These are phyloP conservation scores for Knoxia roxburghii DNA, from an alignment of 257 asterid genomes.

Conservation along the genomic window DNA sequence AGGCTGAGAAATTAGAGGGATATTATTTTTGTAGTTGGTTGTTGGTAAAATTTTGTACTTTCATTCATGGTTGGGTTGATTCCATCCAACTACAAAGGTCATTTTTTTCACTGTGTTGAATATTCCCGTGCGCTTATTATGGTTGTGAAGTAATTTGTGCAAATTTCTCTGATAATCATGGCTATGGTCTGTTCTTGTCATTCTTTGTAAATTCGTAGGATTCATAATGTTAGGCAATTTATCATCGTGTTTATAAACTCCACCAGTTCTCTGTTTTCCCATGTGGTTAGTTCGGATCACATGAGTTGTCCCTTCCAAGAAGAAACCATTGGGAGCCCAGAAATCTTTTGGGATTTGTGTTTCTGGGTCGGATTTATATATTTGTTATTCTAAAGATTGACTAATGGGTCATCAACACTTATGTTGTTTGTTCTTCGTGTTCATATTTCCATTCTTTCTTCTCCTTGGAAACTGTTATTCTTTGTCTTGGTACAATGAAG, in stretches of 20 bases:
- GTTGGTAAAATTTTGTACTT: constrained; percentile 6
- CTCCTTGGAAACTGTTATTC: constrained; percentile 42
- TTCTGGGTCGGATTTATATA: constrained; percentile 15
- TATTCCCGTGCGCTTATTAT: background rate
- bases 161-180: background rate
- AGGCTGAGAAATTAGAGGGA: background rate
- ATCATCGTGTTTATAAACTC: background rate
- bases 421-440: background rate
- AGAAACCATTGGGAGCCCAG: constrained; percentile 21
- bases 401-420: constrained; percentile 18
- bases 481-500: constrained; percentile 35
- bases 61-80: background rate
- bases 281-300: constrained; percentile 7
- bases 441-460: constrained; percentile 22
- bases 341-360: constrained; percentile 26
- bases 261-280: background rate
- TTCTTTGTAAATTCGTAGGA: background rate
- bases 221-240: background rate
- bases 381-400: background rate
- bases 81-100: background rate
- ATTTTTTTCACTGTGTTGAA: background rate
- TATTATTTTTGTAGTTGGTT: background rate
- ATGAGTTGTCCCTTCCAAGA: constrained; percentile 6
- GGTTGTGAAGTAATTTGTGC: background rate
- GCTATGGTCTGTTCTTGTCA: background rate